phyloP scores from a whole-genome alignment of 2,329 filamentous ascomycete species.

The Phoma sp. region DNA sequence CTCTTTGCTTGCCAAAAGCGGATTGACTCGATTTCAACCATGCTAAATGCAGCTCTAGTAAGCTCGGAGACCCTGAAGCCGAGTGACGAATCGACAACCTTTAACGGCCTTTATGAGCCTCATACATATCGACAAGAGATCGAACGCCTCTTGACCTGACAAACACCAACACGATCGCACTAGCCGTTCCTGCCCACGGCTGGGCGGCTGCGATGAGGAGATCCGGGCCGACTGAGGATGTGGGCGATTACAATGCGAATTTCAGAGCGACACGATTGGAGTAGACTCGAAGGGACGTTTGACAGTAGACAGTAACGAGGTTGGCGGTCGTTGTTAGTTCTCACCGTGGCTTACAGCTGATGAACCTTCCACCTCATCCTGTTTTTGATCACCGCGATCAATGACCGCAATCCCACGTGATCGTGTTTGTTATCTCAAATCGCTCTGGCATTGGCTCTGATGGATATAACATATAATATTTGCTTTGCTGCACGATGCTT shows the following conservation, averaged over 20 bases:
- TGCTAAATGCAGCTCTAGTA: background rate
- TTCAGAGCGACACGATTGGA: constrained; percentile 1
- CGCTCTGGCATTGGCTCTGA: constrained; percentile 1
- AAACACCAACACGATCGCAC: constrained; percentile 5
- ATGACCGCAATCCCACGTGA: background rate
- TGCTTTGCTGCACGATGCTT: background rate
- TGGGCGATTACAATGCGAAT: background rate
- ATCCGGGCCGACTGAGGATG: constrained; percentile 13
- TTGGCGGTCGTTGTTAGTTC: background rate
- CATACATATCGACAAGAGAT: constrained; percentile 14
- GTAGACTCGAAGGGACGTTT: background rate
- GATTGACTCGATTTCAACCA: background rate
- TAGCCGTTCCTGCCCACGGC: constrained; percentile 6
- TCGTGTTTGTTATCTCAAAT: background rate
- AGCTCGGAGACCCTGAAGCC: background rate
- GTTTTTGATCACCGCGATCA: background rate
- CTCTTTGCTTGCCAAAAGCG: background rate
- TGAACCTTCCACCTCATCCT: background rate
- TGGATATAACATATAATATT: background rate
- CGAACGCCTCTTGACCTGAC: background rate
- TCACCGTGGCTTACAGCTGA: background rate
- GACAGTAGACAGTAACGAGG: background rate
- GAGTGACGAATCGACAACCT: background rate
- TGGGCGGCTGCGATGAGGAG: background rate
- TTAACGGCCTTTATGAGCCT: constrained; percentile 9